These are phyloP conservation scores for Alternaria solani DNA, from an alignment of 2,329 filamentous ascomycete species.

Conservation along the genomic window DNA sequence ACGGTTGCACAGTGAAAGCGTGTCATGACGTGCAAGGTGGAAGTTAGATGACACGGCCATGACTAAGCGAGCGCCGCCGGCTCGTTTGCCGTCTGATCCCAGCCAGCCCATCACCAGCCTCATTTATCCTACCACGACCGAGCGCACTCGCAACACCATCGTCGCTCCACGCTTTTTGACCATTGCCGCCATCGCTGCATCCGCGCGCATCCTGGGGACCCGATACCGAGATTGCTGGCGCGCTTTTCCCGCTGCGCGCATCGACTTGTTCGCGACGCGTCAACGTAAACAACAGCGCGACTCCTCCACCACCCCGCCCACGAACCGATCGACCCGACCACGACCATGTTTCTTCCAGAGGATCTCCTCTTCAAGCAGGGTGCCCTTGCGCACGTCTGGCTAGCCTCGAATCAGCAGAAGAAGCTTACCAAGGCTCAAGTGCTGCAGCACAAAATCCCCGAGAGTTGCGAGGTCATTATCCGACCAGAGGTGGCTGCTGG, in stretches of 20 bases:
- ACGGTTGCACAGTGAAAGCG: neutral
- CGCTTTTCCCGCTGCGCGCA: slow-evolving; percentile 34
- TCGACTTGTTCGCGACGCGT: slow-evolving; percentile 39
- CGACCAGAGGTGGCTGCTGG: slow-evolving; percentile 69
- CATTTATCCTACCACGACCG: slow-evolving; percentile 25
- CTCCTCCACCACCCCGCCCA: slow-evolving; percentile 22
- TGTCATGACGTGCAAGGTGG: neutral
- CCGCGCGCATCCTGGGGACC: slow-evolving; percentile 28
- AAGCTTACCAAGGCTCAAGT: slow-evolving; percentile 98
- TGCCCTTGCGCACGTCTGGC: slow-evolving; percentile 95
- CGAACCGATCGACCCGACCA: slow-evolving; percentile 17
- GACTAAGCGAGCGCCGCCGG: slow-evolving; percentile 14
- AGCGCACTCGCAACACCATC: slow-evolving; percentile 35
- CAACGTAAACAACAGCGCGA: slow-evolving; percentile 45
- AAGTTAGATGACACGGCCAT: neutral
- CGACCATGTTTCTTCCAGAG: slow-evolving; percentile 94
- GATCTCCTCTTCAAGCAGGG: slow-evolving; percentile 95
- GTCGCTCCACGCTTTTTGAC: slow-evolving; percentile 21
- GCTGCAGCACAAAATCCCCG: slow-evolving; percentile 90
- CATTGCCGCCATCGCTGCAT: slow-evolving; percentile 33
- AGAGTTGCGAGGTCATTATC: slow-evolving; percentile 95
- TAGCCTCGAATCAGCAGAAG: slow-evolving; percentile 96
- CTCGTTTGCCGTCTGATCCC: slow-evolving; percentile 15
- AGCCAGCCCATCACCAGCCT: slow-evolving; percentile 20
- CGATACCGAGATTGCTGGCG: slow-evolving; percentile 29